Evolutionary conservation across 1,284 basidiomycete species (phyloP), one percentile per base, ranked within the genome.

Genomic region (Psilocybe mexicana): DNA sequence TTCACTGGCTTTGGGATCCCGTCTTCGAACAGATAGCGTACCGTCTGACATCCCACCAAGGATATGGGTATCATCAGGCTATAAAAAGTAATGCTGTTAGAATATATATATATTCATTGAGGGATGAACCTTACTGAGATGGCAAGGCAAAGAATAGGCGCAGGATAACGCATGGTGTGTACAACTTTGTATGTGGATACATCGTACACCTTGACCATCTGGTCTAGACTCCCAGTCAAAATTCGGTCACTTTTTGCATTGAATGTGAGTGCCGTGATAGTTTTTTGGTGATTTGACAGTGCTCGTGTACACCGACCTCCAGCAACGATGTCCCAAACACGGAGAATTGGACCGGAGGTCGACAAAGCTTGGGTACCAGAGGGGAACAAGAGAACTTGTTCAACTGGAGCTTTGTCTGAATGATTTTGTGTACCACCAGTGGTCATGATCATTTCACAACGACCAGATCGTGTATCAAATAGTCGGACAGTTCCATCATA

Each of bases 141-240:
- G n/a, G 94, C 95, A 46, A 99, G 78, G 67, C 88, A 94, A 4
- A 99, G 79, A 2, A 99, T 78, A 0, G 96, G 94, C 1, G 95
- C 93, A 2, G 96, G 93, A 72, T 99, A 99, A 43, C 96, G 90
- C 94, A 99, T 99, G 0, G 97, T 98, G 72, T 99, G 97, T 7
- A 96, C 90, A 30, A 99, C 97, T 67, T 92, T 92, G 79, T 96
- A 96, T 40, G 90, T 89, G 68, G 92, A 87, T 49, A 96, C 88
- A 70, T 99, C 96, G 76, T 99, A 99, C 24, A 98, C 95, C 76
- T 99, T 99, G 59, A 99, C 94, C 87, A 99, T 91, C 64, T 96
- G 94, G 71, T 99, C 97, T 60, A 99, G 77, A 35, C 93, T 88
- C 36, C 92, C 97, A 0, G 93, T 95, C 47, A 99, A 79, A 2